Percentiles rank a stretch among this genome's conserved stretches.
phyloP scores from a whole-genome alignment of 192 early-diverging fungal genomes.

The Rhizoclosmatium sp. region DNA sequence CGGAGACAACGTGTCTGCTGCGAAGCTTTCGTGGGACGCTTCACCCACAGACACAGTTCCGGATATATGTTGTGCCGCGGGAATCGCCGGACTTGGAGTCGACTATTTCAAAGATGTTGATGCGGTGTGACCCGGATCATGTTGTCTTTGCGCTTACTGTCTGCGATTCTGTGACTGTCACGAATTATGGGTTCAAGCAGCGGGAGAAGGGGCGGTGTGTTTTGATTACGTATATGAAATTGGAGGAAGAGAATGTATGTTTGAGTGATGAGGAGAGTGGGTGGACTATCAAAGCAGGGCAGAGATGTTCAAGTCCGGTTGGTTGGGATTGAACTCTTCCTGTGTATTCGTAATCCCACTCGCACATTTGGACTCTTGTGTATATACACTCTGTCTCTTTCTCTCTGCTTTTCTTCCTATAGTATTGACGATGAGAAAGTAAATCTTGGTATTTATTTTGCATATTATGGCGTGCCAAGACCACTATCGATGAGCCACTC shows the following conservation, averaged over 20 bases:
- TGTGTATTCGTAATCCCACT: not conserved
- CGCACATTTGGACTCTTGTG: not conserved
- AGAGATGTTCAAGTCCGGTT: not conserved
- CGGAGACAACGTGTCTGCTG: not conserved
- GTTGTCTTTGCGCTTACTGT: not conserved
- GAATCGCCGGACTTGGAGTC: not conserved
- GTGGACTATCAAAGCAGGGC: not conserved
- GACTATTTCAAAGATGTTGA: not conserved
- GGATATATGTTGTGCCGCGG: not conserved
- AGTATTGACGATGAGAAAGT: not conserved
- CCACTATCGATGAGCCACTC: not conserved
- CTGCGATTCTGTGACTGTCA: not conserved
- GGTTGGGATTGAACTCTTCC: conserved; percentile 1
- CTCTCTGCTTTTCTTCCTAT: not conserved
- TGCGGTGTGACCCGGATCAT: not conserved
- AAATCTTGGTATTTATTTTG: not conserved
- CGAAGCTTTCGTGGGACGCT: not conserved
- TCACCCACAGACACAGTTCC: not conserved
- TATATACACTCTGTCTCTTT: not conserved
- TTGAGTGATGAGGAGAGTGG: not conserved
- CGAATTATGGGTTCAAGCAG: not conserved
- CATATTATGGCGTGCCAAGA: not conserved
- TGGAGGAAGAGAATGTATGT: not conserved
- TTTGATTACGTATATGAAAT: not conserved
- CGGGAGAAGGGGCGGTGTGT: not conserved